phyloP scores from a whole-genome alignment of 306 rosid genomes.

The apple (Malus domestica) region ASM211411v1 NC_041804.1:37484501-37485000 shows the following conservation, averaged over 20 bases:
- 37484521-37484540: constrained; percentile 15
- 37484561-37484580: constrained; percentile 7
- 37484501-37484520: constrained; percentile 20
- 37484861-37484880: not conserved
- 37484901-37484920: constrained; percentile 39
- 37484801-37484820: too few species aligned
- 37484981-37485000: constrained; percentile 63
- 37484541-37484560: constrained; percentile 17
- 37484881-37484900: too few species aligned
- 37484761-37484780: too few species aligned
- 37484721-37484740: fast-evolving
- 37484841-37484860: not conserved
- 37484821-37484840: too few species aligned
- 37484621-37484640: not conserved
- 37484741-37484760: too few species aligned
- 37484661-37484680: not conserved
- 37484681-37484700: not conserved
- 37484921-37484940: constrained; percentile 70
- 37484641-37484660: not conserved
- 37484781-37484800: too few species aligned
- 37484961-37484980: constrained; percentile 47
- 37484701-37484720: too few species aligned
- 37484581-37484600: constrained; percentile 5
- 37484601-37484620: not conserved
- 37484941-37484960: constrained; percentile 37